These are phyloP conservation scores for Brassica carinata DNA, from an alignment of 345 rosid genomes.

Conservation along the genomic window DNA sequence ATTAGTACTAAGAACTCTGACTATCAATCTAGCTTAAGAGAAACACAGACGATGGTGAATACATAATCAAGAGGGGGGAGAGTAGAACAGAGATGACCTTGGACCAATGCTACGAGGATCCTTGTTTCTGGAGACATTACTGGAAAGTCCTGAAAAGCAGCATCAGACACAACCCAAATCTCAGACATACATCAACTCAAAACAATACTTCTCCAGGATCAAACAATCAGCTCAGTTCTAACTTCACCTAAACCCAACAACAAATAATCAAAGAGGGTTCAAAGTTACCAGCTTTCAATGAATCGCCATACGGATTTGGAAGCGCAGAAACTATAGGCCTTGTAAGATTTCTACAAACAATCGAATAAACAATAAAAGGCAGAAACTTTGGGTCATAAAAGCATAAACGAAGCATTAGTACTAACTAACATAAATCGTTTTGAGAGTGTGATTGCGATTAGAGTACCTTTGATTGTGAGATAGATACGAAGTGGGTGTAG, in stretches of 20 bases:
- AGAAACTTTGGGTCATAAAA: neutral
- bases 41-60: neutral
- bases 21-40: slow-evolving; percentile 1
- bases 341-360: slow-evolving; percentile 41
- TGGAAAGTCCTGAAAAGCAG: slow-evolving; percentile 55
- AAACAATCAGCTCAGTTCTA: slow-evolving; percentile 9
- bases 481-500: slow-evolving; percentile 32
- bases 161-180: slow-evolving; percentile 23
- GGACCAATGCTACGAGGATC: slow-evolving; percentile 35
- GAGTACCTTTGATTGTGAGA: slow-evolving; percentile 45
- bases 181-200: slow-evolving; percentile 5
- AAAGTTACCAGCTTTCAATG: slow-evolving; percentile 40
- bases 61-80: neutral
- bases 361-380: neutral
- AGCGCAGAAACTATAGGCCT: slow-evolving; percentile 46
- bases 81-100: slow-evolving; percentile 51
- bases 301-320: slow-evolving; percentile 47
- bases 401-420: neutral
- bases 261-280: neutral
- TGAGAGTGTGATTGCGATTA: neutral
- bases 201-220: neutral
- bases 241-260: neutral
- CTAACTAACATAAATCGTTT: neutral
- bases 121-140: slow-evolving; percentile 44
- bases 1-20: neutral